Base-by-base conservation (phyloP, 495 filamentous ascomycete species). In the Neurospora tetrasperma region DNA sequence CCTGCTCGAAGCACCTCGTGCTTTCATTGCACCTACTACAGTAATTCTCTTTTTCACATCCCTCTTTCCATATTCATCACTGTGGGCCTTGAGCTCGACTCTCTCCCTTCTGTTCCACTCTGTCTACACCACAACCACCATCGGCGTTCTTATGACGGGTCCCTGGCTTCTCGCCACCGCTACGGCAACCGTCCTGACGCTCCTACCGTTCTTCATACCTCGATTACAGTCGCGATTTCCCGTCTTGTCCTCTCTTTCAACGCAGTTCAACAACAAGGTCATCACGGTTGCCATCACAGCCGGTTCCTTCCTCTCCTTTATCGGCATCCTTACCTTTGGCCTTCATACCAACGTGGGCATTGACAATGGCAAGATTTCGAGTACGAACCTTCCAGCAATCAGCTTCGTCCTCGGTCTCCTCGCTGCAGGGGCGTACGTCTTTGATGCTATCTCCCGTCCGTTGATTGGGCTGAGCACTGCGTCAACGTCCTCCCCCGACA, bases 91-190 rank as follows among this genome's bases (percentile, higher is more conserved):
- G 5, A 71, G 79, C 23, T 73, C 78, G 40, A 84, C 84, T 1
- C 77, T 87, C 54, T 85, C 85, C 8, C 78, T 85, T 6, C 74
- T 87, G 43, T 85, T 87, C 78, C 70, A 80, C 6, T 76, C 79
- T 39, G 78, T 83, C 5, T 18, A 66, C 18, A 66, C 27, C 16
- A 31, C 27, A 31, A 72, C 74, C 9, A 76, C 76, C 4, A 73
- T 87, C 14, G 86, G 86, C 11, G 75, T 77, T 42, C 74, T 88
- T n/a, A 79, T 86, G 77, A 78, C 79, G 10, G 80, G 76, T 0
- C 82, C 84, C 0, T 84, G 82, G 74, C 71, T 85, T 16, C 78
- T 85, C 43, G 80, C 78, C 41, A 76, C 75, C 39, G 76, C 75
- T 70, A 70, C 77, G 10, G 76, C 79, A 9, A 76, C 79, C 2